A percentile compares a stretch with the other conserved stretches of the same genome.
Evolutionary conservation across 768 basidiomycete genomes (phyloP).

Genomic region (Mycena indigotica): DNA sequence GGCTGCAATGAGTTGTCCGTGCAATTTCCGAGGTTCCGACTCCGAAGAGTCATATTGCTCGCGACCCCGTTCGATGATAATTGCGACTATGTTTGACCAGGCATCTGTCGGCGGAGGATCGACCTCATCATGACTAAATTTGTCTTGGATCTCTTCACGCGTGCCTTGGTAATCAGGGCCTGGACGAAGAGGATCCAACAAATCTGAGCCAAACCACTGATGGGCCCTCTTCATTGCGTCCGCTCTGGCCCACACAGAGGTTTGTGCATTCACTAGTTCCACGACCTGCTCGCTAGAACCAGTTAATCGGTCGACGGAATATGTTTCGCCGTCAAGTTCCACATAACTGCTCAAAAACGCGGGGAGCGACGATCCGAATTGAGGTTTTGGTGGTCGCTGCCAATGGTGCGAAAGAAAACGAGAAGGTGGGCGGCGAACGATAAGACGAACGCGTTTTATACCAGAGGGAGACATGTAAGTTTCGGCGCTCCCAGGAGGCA

Average conservation of each 20-base stretch:
- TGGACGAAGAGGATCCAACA: conserved; percentile 8
- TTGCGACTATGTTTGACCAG: conserved; percentile 64
- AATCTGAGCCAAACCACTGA: conserved; percentile 19
- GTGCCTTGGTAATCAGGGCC: neutral
- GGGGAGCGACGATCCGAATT: conserved; percentile 55
- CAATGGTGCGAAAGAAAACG: conserved; percentile 58
- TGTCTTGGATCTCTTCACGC: conserved; percentile 1
- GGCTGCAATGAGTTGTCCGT: conserved; percentile 43
- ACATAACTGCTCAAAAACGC: conserved; percentile 65
- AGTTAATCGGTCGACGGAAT: conserved; percentile 1
- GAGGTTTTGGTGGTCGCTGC: conserved; percentile 61
- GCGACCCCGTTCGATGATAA: conserved; percentile 34
- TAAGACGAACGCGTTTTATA: conserved; percentile 66
- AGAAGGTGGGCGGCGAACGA: conserved; percentile 67
- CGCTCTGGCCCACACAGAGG: conserved; percentile 42
- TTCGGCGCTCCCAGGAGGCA: conserved; percentile 5
- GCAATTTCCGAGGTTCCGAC: conserved; percentile 26
- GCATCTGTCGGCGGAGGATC: conserved; percentile 39
- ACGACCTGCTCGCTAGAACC: conserved; percentile 34
- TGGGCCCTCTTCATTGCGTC: conserved; percentile 21
- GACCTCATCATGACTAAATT: conserved; percentile 1
- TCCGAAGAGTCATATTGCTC: neutral
- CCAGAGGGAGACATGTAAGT: conserved; percentile 29
- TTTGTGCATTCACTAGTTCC: conserved; percentile 45
- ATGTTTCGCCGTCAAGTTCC: conserved; percentile 54